Conservation (phyloP, 176 grass and related monocot species). For the Avena atlantica region DNA sequence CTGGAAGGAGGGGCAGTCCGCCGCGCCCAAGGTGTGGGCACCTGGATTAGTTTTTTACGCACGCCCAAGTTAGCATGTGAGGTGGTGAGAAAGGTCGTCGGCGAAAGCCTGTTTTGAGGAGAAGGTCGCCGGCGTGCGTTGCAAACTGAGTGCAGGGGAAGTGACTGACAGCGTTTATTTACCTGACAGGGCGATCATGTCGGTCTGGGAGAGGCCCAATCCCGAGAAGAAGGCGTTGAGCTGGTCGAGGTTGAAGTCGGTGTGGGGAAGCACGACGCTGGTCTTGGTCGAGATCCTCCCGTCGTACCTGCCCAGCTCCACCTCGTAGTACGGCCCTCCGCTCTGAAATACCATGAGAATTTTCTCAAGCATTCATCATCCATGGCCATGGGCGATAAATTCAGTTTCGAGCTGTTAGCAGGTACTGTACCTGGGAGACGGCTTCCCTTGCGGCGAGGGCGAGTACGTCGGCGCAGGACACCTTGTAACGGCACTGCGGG, state of each 20-base stretch:
- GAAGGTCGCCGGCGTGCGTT: background rate
- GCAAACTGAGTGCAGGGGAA: background rate
- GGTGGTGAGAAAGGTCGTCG: background rate
- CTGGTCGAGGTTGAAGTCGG: conserved; percentile 58
- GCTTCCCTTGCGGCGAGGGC: conserved; percentile 72
- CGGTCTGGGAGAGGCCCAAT: conserved; percentile 61
- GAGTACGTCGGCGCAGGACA: conserved; percentile 80
- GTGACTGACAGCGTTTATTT: background rate
- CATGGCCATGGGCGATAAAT: background rate
- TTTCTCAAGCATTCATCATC: background rate
- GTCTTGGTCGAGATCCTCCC: conserved; percentile 50
- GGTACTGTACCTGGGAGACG: conserved; percentile 41
- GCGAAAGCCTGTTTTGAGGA: too few relatives aligned
- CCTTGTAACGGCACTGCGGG: conserved; percentile 61
- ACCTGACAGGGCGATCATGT: conserved; percentile 80
- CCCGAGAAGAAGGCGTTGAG: conserved; percentile 61
- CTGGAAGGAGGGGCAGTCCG: conserved; percentile 53
- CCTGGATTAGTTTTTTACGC: conserved; percentile 14
- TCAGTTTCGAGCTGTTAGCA: too few relatives aligned
- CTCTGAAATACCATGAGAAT: conserved; percentile 40
- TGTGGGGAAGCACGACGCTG: conserved; percentile 63
- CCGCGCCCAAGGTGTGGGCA: conserved; percentile 49
- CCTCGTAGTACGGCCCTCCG: conserved; percentile 64
- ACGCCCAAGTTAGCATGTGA: background rate
- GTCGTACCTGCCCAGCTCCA: conserved; percentile 75